Conservation (phyloP, 768 basidiomycete species). For the Macrolepiota fuliginosa region DNA sequence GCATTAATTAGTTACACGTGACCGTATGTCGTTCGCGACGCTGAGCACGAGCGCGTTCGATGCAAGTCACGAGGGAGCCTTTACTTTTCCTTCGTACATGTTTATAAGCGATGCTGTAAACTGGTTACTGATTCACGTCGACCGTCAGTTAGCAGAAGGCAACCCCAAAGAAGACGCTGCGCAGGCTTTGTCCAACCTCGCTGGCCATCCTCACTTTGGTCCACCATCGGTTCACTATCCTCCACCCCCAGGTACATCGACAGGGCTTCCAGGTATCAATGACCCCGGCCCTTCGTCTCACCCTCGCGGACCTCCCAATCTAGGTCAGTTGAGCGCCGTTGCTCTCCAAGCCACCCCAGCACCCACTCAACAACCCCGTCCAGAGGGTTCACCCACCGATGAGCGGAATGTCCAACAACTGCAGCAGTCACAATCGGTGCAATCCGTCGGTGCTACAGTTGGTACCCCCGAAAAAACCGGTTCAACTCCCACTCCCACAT, state of each 20-base stretch:
- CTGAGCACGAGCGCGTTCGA: slow-evolving; percentile 26
- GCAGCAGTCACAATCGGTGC: slow-evolving; percentile 13
- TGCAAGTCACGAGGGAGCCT: slow-evolving; percentile 18
- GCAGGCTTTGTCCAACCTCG: slow-evolving; percentile 53
- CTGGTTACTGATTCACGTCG: not conserved
- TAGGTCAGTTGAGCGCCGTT: slow-evolving; percentile 56
- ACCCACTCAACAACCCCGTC: slow-evolving; percentile 18
- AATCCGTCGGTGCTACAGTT: not conserved
- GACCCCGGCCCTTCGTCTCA: slow-evolving; percentile 76
- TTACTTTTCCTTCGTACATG: slow-evolving; percentile 12
- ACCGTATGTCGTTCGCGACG: slow-evolving; percentile 26
- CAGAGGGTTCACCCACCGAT: slow-evolving; percentile 9
- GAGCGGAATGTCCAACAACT: slow-evolving; percentile 9
- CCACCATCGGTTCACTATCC: slow-evolving; percentile 32
- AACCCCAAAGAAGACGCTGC: slow-evolving; percentile 62
- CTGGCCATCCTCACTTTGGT: slow-evolving; percentile 36
- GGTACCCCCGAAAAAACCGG: not conserved
- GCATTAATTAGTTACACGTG: slow-evolving; percentile 30
- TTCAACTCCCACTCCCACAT: slow-evolving; percentile 22
- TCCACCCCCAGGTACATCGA: slow-evolving; percentile 24
- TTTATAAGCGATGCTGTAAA: slow-evolving; percentile 7
- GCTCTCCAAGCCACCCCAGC: slow-evolving; percentile 45
- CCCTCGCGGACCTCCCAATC: slow-evolving; percentile 63
- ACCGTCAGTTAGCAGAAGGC: slow-evolving; percentile 39
- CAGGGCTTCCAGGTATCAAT: slow-evolving; percentile 49